Conservation (phyloP, 225 moss, liverwort and hornwort species). For the Lunularia cruciata region DNA sequence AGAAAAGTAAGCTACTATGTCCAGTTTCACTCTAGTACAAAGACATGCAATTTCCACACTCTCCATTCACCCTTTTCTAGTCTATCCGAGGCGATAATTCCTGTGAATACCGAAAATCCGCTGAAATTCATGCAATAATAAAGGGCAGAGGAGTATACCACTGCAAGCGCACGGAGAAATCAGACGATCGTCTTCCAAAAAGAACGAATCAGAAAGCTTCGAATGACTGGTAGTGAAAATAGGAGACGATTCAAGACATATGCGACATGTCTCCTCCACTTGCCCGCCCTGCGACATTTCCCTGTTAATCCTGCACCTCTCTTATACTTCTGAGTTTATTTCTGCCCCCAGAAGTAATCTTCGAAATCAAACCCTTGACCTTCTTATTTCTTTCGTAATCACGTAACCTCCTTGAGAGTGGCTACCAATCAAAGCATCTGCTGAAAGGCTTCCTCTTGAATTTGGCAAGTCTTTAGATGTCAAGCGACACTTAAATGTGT, state of each 20-base stretch:
- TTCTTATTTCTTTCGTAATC: not conserved
- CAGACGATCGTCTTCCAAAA: conserved; percentile 27
- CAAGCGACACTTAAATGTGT: conserved; percentile 20
- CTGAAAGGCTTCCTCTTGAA: not conserved
- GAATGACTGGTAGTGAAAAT: conserved; percentile 10
- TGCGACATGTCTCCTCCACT: conserved; percentile 31
- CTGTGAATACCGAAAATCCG: no score
- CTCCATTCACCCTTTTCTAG: no score
- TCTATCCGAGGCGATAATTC: no score
- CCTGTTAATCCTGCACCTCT: conserved; percentile 1
- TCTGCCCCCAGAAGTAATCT: not conserved
- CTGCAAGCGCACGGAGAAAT: conserved; percentile 33
- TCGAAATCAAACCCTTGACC: not conserved
- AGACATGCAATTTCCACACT: no score
- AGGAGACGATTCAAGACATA: conserved; percentile 35
- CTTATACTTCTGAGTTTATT: not conserved
- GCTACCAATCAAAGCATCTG: not conserved
- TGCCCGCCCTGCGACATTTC: conserved; percentile 25
- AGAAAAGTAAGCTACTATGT: no score
- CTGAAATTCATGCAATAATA: not conserved
- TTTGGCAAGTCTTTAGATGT: not conserved
- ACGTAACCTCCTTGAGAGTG: not conserved
- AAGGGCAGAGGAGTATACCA: not conserved
- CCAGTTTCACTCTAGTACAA: no score
- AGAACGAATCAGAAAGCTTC: conserved; percentile 29